Conservation (phyloP, 1,139 yeast species). For the Candida tunisiensis region DNA sequence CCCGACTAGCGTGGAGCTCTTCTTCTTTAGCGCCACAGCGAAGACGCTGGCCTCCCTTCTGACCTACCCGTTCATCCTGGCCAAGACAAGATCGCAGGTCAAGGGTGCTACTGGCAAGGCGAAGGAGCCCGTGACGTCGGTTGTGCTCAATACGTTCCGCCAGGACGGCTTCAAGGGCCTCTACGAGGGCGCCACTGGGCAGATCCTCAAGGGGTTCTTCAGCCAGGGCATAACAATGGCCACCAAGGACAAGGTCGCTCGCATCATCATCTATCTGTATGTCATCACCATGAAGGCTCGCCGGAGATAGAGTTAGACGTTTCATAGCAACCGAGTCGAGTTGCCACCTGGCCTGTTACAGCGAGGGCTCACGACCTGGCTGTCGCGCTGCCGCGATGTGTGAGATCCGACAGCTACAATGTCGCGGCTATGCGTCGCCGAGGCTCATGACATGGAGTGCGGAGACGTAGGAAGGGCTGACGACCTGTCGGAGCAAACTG, state of each 20-base stretch:
- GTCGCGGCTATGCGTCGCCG: too few species aligned
- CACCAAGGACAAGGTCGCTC: conserved; percentile 18
- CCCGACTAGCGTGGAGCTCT: conserved; percentile 13
- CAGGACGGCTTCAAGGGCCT: conserved; percentile 53
- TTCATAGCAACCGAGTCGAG: too few species aligned
- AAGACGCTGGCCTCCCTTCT: conserved; percentile 17
- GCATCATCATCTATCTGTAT: conserved; percentile 12
- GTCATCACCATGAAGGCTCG: too few species aligned
- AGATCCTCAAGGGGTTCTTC: conserved; percentile 19
- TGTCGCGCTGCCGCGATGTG: too few species aligned
- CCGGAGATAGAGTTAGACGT: too few species aligned
- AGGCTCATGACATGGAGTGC: too few species aligned
- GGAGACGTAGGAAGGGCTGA: too few species aligned
- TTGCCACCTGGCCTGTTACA: too few species aligned
- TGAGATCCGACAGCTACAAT: too few species aligned
- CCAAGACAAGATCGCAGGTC: conserved; percentile 68
- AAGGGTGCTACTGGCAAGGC: conserved; percentile 12
- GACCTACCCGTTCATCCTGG: conserved; percentile 26
- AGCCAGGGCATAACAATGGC: conserved; percentile 21
- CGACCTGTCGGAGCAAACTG: too few species aligned
- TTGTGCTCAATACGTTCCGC: conserved; percentile 41
- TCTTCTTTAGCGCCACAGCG: conserved; percentile 17
- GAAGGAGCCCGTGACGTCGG: conserved; percentile 45
- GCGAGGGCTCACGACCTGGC: too few species aligned
- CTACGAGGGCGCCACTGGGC: conserved; percentile 38